Base-by-base conservation (phyloP, 2,329 filamentous ascomycete species). In the Xylariaceae sp. region DNA sequence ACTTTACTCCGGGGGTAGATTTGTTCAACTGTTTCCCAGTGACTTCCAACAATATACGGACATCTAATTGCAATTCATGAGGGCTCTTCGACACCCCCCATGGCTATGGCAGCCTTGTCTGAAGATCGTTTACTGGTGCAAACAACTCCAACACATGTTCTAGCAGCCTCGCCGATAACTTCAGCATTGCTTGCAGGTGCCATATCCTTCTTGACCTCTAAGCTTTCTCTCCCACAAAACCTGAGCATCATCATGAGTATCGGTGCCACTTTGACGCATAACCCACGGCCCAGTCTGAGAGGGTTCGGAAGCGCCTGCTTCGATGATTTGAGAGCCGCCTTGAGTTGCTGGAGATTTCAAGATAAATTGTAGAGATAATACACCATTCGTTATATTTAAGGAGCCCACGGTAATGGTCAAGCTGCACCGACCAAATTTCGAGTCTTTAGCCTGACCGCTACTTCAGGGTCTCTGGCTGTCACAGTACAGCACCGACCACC, bases 31-130 rank as follows among this genome's bases (percentile, higher is more conserved):
- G 22, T 14, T 40, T 34, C 35, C 27, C 0, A 27, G 2, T n/a
- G 39, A 6, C 10, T 40, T 34, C 22, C 36, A 34, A 27, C 36
- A 33, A 11, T 39, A 20, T 27, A 34, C 42, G n/a, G n/a, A n/a
- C n/a, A n/a, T n/a, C n/a, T n/a, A n/a, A n/a, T n/a, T 14, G 42
- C 37, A 4, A 40, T 44, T 39, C 36, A 39, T 20, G 42, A 40
- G 35, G 20, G 20, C 14, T 20, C 20, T 8, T 44, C 42, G 21
- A 34, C 19, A 23, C 27, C 35, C 6, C 36, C 42, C 21, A 16
- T 12, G 12, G 42, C 27, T 10, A 33, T 29, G 4, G 36, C 36
- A 8, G 40, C 36, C 4, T 27, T 44, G 27, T 20, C 21, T 29
- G 14, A 44, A 21, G 5, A 44, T 14, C 35, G 42, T 7, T 27